Evolutionary conservation across 768 basidiomycete genomes (phyloP).

Genomic region (Mycena alexandri): DNA sequence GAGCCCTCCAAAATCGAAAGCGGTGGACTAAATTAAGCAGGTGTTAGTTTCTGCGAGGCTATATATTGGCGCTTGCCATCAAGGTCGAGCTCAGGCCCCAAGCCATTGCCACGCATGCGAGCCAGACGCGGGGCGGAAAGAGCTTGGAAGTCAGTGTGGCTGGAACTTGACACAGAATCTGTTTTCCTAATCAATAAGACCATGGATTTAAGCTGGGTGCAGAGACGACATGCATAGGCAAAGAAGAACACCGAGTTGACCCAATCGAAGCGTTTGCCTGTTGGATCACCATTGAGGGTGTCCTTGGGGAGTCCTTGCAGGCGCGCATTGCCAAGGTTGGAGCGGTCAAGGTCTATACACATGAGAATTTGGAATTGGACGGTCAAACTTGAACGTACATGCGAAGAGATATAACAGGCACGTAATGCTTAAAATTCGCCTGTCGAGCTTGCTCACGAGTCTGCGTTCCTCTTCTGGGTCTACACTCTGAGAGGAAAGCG

Average conservation of each 20-base stretch:
- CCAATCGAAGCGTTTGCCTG: slow-evolving; percentile 82
- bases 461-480: slow-evolving; percentile 57
- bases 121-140: slow-evolving; percentile 75
- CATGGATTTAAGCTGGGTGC: background rate
- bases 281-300: slow-evolving; percentile 74
- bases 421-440: slow-evolving; percentile 75
- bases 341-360: slow-evolving; percentile 72
- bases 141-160: slow-evolving; percentile 76
- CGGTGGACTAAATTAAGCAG: slow-evolving; percentile 59
- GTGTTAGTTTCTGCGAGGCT: background rate
- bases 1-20: slow-evolving; percentile 71
- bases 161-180: slow-evolving; percentile 81
- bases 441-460: slow-evolving; percentile 75
- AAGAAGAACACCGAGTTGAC: slow-evolving; percentile 83
- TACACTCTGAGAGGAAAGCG: slow-evolving; percentile 9
- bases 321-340: slow-evolving; percentile 85
- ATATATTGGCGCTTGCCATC: slow-evolving; percentile 58
- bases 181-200: background rate
- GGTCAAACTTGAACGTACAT: slow-evolving; percentile 58
- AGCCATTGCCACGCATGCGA: slow-evolving; percentile 73
- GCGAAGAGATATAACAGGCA: slow-evolving; percentile 83
- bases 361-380: background rate
- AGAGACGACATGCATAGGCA: slow-evolving; percentile 68
- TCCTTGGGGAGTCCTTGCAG: slow-evolving; percentile 78
- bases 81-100: slow-evolving; percentile 85